Conservation (phyloP, 331 rosid species). For the Telfairia occidentalis region DNA sequence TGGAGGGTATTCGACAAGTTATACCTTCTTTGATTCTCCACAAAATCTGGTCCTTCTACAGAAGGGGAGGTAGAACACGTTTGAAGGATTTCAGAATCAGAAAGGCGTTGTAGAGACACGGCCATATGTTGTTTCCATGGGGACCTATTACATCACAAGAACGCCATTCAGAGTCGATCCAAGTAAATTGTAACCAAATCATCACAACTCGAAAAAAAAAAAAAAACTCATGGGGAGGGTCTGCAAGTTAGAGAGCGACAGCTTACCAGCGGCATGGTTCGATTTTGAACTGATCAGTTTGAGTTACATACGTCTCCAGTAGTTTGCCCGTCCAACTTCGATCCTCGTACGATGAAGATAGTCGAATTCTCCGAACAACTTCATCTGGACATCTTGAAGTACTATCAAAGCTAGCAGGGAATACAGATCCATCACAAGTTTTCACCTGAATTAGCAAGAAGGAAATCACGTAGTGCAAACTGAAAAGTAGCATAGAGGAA, state of each 20-base stretch:
- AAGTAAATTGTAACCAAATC: conserved; percentile 6
- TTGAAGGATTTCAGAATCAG: conserved; percentile 65
- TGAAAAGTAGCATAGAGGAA: neutral
- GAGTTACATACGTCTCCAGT: conserved; percentile 67
- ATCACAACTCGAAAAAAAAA: neutral
- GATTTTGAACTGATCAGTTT: conserved; percentile 51
- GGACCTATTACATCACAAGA: conserved; percentile 36
- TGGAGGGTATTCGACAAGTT: neutral
- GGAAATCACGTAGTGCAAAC: neutral
- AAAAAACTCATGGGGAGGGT: neutral
- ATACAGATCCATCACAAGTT: conserved; percentile 47
- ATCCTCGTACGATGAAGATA: conserved; percentile 51
- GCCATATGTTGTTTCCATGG: conserved; percentile 23
- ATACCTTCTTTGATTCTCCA: conserved; percentile 53
- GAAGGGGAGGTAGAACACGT: conserved; percentile 75
- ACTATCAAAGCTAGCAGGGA: conserved; percentile 57
- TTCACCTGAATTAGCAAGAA: conserved; percentile 39
- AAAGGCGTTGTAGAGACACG: conserved; percentile 18
- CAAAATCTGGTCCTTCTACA: conserved; percentile 72
- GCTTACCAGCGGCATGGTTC: conserved; percentile 70
- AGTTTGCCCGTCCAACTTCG: conserved; percentile 44
- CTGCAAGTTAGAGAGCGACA: neutral
- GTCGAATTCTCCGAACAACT: conserved; percentile 70
- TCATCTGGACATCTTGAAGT: conserved; percentile 83
- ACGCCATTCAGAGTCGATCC: neutral